Base-by-base conservation (phyloP, 345 rosid genomes). In the Moricandia moricandioides region DNA sequence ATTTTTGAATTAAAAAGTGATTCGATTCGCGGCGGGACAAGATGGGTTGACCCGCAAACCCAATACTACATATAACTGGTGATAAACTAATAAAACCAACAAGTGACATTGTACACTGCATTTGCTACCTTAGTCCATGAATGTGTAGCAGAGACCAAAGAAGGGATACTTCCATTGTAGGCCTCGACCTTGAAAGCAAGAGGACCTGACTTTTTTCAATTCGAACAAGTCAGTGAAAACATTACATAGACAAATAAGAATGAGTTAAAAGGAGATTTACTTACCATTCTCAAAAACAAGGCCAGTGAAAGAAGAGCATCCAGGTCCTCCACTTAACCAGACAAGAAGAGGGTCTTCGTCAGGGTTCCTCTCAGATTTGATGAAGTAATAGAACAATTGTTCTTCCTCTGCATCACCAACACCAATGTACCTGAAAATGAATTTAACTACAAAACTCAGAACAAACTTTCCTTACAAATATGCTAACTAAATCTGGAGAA, bases 131-230 rank as follows among this genome's bases (percentile, higher is more conserved):
- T 39, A 11, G 45, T 39, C 45, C 45, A 39, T 39, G 45, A 39
- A 12, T 39, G 9, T 39, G 45, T 39, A 3, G 45, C 10, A 39
- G 45, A 39, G 45, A 39, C 13, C 45, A 39, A 39, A 11, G 45
- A 9, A 11, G 45, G n/a, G 4, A 39, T 4, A 10, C 12, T 39
- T 39, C 45, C 45, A 39, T 39, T 39, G n/a, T 39, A 39, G 11
- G 10, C 45, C 3, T 39, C 45, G 9, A 39, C 13, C n/a, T 39
- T 75, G 68, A 87, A 86, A 17, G 65, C 80, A 21, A 91, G 5
- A 8, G 97, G 92, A 49, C 95, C 95, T 91, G 58, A 54, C 1
- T 21, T 21, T 54, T 33, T 39, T 16, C 47, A 39, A n/a, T 8
- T 35, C 62, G 65, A 26, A 58, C 62, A 78, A 64, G 16, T 70